A percentile compares a stretch with the other conserved stretches of the same genome.
Evolutionary conservation across 2,329 filamentous ascomycete species (phyloP).

Genomic region (Ophiostoma pallidulum): DNA sequence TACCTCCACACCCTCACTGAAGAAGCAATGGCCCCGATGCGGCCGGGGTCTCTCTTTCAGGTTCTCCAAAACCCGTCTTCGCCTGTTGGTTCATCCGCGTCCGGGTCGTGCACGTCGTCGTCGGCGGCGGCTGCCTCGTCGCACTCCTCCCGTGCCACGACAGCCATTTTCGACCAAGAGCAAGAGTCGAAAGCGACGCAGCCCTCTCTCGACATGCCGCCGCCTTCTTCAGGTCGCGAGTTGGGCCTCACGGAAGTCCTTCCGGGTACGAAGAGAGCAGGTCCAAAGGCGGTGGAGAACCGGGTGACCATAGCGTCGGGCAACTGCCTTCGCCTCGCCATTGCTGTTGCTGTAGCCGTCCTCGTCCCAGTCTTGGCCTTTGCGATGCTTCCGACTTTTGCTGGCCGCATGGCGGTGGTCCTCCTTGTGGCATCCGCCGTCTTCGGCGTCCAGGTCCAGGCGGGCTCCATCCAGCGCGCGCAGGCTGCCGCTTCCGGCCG

Average conservation of each 20-base stretch:
- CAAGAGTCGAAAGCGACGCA: too few species aligned
- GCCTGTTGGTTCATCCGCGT: constrained; percentile 2
- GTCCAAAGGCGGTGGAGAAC: background rate
- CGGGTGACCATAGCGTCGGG: background rate
- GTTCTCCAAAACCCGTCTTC: background rate
- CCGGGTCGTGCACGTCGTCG: constrained; percentile 1
- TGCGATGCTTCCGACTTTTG: constrained; percentile 44
- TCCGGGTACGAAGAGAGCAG: background rate
- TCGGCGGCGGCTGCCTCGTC: background rate
- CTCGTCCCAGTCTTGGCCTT: constrained; percentile 51
- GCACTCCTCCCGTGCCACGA: background rate
- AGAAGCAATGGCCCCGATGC: constrained; percentile 19
- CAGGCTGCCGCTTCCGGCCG: background rate
- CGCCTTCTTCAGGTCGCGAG: too few species aligned
- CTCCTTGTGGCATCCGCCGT: constrained; percentile 41
- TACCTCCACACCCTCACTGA: constrained; percentile 12
- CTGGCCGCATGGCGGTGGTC: constrained; percentile 49
- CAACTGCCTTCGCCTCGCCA: constrained; percentile 25
- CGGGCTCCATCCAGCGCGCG: background rate
- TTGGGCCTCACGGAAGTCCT: too few species aligned
- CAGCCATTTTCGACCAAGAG: constrained; percentile 4
- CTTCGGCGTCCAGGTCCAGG: constrained; percentile 9
- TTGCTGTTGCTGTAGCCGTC: constrained; percentile 40
- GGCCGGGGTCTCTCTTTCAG: constrained; percentile 8
- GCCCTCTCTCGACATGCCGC: too few species aligned